Evolutionary conservation across 2,329 filamentous ascomycete species (phyloP).

Genomic region (Emergomyces orientalis): DNA sequence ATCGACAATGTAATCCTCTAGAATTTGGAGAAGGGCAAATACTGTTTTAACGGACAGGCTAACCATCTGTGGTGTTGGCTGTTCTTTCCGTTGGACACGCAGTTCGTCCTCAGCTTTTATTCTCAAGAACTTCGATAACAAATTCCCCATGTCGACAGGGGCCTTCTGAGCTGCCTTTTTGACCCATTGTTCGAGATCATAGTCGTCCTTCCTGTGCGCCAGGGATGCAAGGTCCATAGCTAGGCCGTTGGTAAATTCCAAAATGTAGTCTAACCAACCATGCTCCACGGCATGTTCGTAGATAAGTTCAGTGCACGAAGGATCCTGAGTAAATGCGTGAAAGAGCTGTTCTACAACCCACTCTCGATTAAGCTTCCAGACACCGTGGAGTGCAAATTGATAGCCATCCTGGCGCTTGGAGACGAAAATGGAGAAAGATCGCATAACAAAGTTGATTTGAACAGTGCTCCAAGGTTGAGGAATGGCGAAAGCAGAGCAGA

Average conservation of each 20-base stretch:
- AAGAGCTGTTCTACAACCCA: conserved; percentile 79
- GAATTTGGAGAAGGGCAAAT: conserved; percentile 65
- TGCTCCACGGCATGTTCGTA: conserved; percentile 74
- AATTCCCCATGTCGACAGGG: conserved; percentile 57
- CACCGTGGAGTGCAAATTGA: conserved; percentile 79
- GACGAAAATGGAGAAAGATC: conserved; percentile 68
- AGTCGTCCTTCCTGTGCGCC: conserved; percentile 68
- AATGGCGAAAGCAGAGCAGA: conserved; percentile 41
- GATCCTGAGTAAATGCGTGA: conserved; percentile 62
- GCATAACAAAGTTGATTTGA: conserved; percentile 41
- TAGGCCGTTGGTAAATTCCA: conserved; percentile 71
- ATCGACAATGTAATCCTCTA: conserved; percentile 55
- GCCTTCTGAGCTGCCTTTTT: conserved; percentile 57
- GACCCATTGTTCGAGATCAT: conserved; percentile 75
- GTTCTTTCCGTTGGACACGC: conserved; percentile 60
- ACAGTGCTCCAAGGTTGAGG: conserved; percentile 42
- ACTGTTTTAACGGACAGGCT: conserved; percentile 80
- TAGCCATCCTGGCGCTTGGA: conserved; percentile 67
- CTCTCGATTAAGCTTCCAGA: conserved; percentile 82
- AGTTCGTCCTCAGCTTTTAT: conserved; percentile 79
- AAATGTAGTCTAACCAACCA: conserved; percentile 72
- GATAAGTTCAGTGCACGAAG: conserved; percentile 57
- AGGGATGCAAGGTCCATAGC: conserved; percentile 79
- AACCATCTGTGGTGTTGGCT: conserved; percentile 57
- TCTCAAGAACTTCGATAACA: conserved; percentile 68